Evolutionary conservation across 2,329 filamentous ascomycete species (phyloP), one percentile per base, ranked within the genome.

Genomic region (Aspergillus japonicus): DNA sequence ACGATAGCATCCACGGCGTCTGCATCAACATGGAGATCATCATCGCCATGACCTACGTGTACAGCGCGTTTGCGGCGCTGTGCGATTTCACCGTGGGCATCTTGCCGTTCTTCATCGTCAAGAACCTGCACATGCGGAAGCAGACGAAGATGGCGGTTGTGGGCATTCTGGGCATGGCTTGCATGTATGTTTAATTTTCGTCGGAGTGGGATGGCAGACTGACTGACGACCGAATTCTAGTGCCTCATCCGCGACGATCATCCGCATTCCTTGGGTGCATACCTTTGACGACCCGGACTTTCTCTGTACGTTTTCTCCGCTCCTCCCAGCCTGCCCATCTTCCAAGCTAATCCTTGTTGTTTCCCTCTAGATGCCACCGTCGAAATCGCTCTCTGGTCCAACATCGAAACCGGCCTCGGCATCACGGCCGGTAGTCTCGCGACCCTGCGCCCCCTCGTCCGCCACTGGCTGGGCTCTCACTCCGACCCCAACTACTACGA

Each of bases 51-150:
- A 72, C 71, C 24, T 75, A 75, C 33, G 64, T 73, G 4, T 75
- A 74, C 59, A 74, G 72, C 58, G 67, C 57, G 1, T 68, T 75
- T 58, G 67, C 72, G 1, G 72, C 70, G 1, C 14, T 70, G 14
- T 80, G 80, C 54, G 83, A 85, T 68, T 83, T 83, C 58, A 83
- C 81, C 12, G 73, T 85, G 5, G 77, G 80, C 3, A 76, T 84
- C 31, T 69, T 85, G 4, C 83, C 83, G 0, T 79, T 83, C 10
- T 82, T 82, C 64, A 75, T 88, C 3, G 77, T 87, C 1, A 80
- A 75, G 70, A 78, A 80, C n/a, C 69, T 87, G 31, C 80, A 85
- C 54, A 85, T 87, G 79, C 80, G 80, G 54, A 69, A 63, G 12
- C 77, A 77, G 59, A 81, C 79, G 4, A 87, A 86, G 66, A 19